A percentile compares a stretch with the other conserved stretches of the same genome.
phyloP scores from a whole-genome alignment of 495 filamentous ascomycete species.

The Aspergillus asperescens region DNA sequence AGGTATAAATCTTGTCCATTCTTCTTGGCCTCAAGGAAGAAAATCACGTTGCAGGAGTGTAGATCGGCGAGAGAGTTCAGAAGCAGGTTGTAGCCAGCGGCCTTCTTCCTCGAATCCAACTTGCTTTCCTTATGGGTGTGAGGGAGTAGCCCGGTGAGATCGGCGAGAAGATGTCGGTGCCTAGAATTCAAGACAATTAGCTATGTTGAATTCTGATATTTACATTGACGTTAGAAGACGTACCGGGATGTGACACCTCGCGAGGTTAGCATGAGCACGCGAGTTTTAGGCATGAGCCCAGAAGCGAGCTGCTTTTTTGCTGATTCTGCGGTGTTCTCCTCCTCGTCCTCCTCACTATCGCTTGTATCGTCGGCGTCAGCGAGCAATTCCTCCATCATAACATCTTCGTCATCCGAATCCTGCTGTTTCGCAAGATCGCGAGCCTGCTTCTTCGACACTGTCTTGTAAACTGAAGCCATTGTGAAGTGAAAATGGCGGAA shows the following conservation, averaged over 20 bases:
- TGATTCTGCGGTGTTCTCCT: conserved; percentile 27
- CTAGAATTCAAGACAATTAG: conserved; percentile 34
- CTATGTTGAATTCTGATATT: conserved; percentile 1
- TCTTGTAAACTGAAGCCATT: conserved; percentile 96
- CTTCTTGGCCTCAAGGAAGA: conserved; percentile 95
- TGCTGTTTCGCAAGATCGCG: conserved; percentile 29
- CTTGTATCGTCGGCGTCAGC: conserved; percentile 40
- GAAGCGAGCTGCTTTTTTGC: conserved; percentile 40
- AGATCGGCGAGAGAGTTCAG: conserved; percentile 96
- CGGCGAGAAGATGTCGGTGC: conserved; percentile 88
- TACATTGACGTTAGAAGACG: conserved; percentile 10
- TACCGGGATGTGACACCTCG: conserved; percentile 86
- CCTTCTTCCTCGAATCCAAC: conserved; percentile 89
- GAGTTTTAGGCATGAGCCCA: conserved; percentile 51
- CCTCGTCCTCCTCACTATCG: conserved; percentile 45
- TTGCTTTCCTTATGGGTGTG: conserved; percentile 94
- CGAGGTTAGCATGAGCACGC: conserved; percentile 83
- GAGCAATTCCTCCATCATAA: conserved; percentile 40
- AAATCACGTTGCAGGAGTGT: conserved; percentile 97
- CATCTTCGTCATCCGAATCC: conserved; percentile 33
- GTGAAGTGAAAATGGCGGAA: conserved; percentile 20
- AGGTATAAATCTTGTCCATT: conserved; percentile 83
- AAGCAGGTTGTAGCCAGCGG: conserved; percentile 63
- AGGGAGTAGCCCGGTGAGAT: conserved; percentile 82
- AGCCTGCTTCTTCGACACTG: conserved; percentile 62